Percentiles rank a stretch among this genome's conserved stretches.
Conservation (phyloP, 2,329 filamentous ascomycete species). For the Pseudonectria buxi region DNA sequence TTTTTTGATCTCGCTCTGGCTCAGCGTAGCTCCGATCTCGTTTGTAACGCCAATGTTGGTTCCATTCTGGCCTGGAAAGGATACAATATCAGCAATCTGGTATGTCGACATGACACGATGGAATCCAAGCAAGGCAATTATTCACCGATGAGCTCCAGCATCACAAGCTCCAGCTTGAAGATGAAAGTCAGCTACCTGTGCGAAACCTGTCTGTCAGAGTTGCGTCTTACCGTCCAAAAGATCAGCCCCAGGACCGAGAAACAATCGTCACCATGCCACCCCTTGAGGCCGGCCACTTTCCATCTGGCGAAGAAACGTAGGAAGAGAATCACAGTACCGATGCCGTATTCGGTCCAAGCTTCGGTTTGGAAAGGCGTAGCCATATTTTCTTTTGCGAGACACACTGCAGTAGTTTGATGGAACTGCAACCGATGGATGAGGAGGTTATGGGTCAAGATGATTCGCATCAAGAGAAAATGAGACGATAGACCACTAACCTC, state of each 20-base stretch:
- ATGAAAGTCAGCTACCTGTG: slow-evolving; percentile 1
- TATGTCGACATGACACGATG: neutral
- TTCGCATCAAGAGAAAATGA: no score
- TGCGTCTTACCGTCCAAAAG: slow-evolving; percentile 30
- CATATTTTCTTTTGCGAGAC: neutral
- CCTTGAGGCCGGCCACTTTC: slow-evolving; percentile 32
- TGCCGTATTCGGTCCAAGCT: slow-evolving; percentile 37
- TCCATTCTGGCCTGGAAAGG: slow-evolving; percentile 28
- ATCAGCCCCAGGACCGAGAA: slow-evolving; percentile 31
- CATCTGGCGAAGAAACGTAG: slow-evolving; percentile 33
- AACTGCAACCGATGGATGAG: neutral
- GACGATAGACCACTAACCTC: no score
- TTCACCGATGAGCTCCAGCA: slow-evolving; percentile 29
- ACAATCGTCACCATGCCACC: slow-evolving; percentile 36
- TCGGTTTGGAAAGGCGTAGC: slow-evolving; percentile 37
- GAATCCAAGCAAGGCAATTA: slow-evolving; percentile 4
- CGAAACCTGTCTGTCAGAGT: no score
- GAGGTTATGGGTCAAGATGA: no score
- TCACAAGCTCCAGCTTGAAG: slow-evolving; percentile 20
- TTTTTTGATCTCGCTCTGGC: slow-evolving; percentile 21
- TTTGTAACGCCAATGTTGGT: slow-evolving; percentile 31
- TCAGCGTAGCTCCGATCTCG: slow-evolving; percentile 24
- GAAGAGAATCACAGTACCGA: slow-evolving; percentile 31
- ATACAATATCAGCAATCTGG: slow-evolving; percentile 6
- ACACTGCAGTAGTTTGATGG: slow-evolving; percentile 1